phyloP scores from a whole-genome alignment of 495 filamentous ascomycete genomes.

The Penicillium verhagenii region DNA sequence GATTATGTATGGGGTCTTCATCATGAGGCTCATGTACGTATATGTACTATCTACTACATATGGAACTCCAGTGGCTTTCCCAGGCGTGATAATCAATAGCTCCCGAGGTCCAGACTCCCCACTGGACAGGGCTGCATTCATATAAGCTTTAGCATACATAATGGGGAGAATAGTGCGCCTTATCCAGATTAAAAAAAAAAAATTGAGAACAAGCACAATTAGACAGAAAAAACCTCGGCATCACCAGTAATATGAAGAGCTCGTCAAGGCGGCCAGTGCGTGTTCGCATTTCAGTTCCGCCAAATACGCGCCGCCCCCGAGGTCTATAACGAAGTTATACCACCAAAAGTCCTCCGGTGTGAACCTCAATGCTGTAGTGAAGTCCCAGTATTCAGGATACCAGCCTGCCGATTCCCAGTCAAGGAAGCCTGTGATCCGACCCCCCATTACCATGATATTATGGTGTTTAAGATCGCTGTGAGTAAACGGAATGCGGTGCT shows the following conservation, averaged over 20 bases:
- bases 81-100: no score
- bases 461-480: conserved; percentile 50
- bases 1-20: no score
- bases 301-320: conserved; percentile 24
- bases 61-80: no score
- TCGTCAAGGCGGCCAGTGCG: conserved; percentile 25
- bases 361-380: conserved; percentile 33
- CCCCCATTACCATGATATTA: conserved; percentile 47
- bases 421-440: conserved; percentile 48
- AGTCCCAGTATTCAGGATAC: conserved; percentile 58
- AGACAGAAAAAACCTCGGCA: not conserved
- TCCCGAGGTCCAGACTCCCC: no score
- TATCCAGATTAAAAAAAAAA: not conserved
- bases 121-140: no score
- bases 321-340: conserved; percentile 24
- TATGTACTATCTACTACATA: no score
- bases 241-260: conserved; percentile 26
- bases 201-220: not conserved
- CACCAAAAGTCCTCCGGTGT: conserved; percentile 27
- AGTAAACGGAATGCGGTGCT: conserved; percentile 36
- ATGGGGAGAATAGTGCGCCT: no score
- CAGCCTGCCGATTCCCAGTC: conserved; percentile 55
- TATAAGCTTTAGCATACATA: no score
- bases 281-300: conserved; percentile 23
- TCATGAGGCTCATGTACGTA: no score